Conservation (phyloP, 352 stramenopile species). For the Globisporangium emineosum region DNA sequence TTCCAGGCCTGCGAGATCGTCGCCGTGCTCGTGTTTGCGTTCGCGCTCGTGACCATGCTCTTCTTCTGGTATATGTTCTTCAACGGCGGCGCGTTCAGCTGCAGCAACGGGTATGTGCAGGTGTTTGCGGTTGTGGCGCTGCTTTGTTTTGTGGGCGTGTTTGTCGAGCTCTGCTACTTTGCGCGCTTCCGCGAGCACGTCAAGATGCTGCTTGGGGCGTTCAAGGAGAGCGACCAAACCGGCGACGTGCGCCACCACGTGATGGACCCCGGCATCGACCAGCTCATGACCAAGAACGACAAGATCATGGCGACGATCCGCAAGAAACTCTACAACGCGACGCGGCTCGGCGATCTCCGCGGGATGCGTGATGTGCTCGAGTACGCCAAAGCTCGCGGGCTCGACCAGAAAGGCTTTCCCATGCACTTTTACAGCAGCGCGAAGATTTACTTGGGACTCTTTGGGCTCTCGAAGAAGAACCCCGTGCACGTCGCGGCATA, state of each 20-base stretch:
- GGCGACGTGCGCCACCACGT: constrained; percentile 69
- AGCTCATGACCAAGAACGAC: constrained; percentile 55
- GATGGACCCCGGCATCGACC: constrained; percentile 44
- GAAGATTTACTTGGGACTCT: constrained; percentile 50
- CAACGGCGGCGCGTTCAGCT: constrained; percentile 66
- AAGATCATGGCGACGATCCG: constrained; percentile 51
- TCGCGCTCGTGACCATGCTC: constrained; percentile 50
- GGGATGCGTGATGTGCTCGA: constrained; percentile 64
- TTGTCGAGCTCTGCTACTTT: constrained; percentile 66
- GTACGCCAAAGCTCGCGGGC: constrained; percentile 39
- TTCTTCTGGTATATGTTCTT: constrained; percentile 86
- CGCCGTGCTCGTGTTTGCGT: constrained; percentile 49
- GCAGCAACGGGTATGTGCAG: constrained; percentile 42
- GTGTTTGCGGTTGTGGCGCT: constrained; percentile 51
- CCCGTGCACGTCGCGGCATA: constrained; percentile 75
- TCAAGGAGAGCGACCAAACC: constrained; percentile 78
- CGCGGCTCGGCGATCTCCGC: constrained; percentile 55
- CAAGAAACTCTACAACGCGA: constrained; percentile 73
- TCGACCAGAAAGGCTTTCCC: constrained; percentile 53
- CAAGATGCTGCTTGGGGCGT: constrained; percentile 82
- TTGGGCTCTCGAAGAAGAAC: constrained; percentile 73
- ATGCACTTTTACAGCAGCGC: constrained; percentile 45
- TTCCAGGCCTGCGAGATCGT: constrained; percentile 74
- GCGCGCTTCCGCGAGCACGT: constrained; percentile 78
- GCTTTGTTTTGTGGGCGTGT: constrained; percentile 57